Evolutionary conservation across 768 basidiomycete genomes (phyloP).

Genomic region (Termitomyces sp.): DNA sequence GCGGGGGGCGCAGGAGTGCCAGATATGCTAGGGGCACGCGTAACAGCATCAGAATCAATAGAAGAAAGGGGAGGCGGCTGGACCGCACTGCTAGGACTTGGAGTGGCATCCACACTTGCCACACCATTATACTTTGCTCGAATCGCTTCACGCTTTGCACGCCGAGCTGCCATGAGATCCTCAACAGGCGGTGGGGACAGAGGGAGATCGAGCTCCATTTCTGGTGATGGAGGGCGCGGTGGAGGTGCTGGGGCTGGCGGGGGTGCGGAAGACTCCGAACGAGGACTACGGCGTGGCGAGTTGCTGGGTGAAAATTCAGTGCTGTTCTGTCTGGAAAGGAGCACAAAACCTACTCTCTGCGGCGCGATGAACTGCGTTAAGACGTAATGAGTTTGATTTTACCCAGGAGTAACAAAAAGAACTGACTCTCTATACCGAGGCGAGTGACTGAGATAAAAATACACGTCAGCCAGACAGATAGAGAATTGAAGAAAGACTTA

Average conservation of each 20-base stretch:
- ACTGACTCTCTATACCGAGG: slow-evolving; percentile 3
- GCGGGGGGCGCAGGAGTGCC: slow-evolving; percentile 22
- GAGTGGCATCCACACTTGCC: slow-evolving; percentile 41
- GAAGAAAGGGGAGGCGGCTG: slow-evolving; percentile 60
- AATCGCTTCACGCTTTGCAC: slow-evolving; percentile 71
- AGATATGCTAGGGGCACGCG: slow-evolving; percentile 45
- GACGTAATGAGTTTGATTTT: neutral
- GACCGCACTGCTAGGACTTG: slow-evolving; percentile 69
- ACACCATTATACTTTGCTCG: slow-evolving; percentile 66
- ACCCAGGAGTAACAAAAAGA: neutral
- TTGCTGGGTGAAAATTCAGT: slow-evolving; percentile 39
- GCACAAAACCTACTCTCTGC: neutral
- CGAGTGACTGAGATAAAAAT: neutral
- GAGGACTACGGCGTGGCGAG: slow-evolving; percentile 46
- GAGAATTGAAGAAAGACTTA: neutral
- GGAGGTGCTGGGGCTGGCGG: neutral
- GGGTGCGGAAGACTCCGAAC: neutral
- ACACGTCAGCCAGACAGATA: neutral
- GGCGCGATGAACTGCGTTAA: neutral
- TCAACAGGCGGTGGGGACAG: slow-evolving; percentile 53
- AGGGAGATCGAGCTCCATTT: slow-evolving; percentile 50
- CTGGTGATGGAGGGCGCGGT: slow-evolving; percentile 18
- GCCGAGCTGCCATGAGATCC: slow-evolving; percentile 59
- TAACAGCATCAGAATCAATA: slow-evolving; percentile 55
- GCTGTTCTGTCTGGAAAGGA: neutral